These are phyloP conservation scores for Trichodelitschia bisporula DNA, from an alignment of 495 filamentous ascomycete species.

Conservation along the genomic window DNA sequence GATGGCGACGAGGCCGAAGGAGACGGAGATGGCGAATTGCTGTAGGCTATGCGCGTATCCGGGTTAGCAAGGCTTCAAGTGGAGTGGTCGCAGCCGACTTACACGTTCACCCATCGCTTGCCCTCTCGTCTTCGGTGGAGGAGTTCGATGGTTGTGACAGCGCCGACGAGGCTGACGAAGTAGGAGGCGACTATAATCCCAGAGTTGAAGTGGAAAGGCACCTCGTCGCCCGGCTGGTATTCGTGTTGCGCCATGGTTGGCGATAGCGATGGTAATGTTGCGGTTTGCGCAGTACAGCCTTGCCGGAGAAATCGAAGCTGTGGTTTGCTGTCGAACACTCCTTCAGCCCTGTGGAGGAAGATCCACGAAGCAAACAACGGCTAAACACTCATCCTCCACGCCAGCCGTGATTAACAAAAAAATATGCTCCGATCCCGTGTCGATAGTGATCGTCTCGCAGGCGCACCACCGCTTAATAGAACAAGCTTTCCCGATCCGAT, in stretches of 20 bases:
- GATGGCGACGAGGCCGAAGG: slow-evolving; percentile 68
- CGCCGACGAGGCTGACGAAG: slow-evolving; percentile 52
- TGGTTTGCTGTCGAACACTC: no score
- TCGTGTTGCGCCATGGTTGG: not conserved
- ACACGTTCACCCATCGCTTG: slow-evolving; percentile 11
- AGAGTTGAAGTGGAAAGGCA: slow-evolving; percentile 29
- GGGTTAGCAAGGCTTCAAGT: slow-evolving; percentile 2
- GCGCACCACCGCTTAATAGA: no score
- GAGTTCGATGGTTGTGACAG: slow-evolving; percentile 55
- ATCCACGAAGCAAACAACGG: no score
- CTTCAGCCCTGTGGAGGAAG: no score
- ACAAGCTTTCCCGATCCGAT: no score
- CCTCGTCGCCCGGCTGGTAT: slow-evolving; percentile 13
- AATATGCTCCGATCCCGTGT: no score
- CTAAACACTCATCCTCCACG: no score
- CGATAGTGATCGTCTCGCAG: no score
- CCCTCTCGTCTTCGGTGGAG: slow-evolving; percentile 34
- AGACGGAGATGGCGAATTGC: slow-evolving; percentile 39
- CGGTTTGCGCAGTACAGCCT: no score
- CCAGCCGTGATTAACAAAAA: no score
- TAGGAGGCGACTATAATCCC: slow-evolving; percentile 52
- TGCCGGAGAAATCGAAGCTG: no score
- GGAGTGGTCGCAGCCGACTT: slow-evolving; percentile 3
- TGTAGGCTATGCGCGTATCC: slow-evolving; percentile 29
- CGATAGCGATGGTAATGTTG: no score